Conservation (phyloP, 805 yeast genomes). For the Saccharomycopsis amapae region DNA sequence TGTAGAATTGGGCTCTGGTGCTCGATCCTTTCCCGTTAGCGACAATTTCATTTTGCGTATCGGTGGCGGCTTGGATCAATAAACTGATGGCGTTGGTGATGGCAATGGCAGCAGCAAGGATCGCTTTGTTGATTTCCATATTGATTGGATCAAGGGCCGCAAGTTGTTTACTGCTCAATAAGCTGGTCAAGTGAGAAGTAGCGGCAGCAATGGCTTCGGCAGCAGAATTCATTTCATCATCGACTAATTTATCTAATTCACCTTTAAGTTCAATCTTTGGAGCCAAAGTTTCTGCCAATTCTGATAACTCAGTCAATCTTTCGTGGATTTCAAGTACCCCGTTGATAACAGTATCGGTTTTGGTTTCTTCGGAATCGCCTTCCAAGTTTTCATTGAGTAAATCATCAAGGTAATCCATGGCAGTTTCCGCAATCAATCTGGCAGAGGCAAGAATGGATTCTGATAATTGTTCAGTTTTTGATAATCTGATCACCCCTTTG, state of each 20-base stretch:
- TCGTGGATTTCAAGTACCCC: constrained; percentile 70
- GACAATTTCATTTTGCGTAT: constrained; percentile 76
- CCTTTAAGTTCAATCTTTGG: constrained; percentile 36
- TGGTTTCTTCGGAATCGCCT: constrained; percentile 51
- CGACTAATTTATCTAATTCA: constrained; percentile 65
- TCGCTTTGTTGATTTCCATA: constrained; percentile 66
- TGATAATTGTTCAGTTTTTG: constrained; percentile 44
- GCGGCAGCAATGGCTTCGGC: constrained; percentile 66
- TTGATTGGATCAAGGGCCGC: constrained; percentile 50
- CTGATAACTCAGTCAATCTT: constrained; percentile 50
- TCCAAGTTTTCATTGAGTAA: constrained; percentile 47
- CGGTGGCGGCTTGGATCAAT: constrained; percentile 69
- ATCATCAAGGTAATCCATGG: constrained; percentile 48
- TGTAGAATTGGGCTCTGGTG: constrained; percentile 68
- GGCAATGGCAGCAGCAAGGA: constrained; percentile 70
- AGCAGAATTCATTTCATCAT: constrained; percentile 64
- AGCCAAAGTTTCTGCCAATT: constrained; percentile 50
- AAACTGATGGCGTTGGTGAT: constrained; percentile 71
- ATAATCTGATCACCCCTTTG: constrained; percentile 58
- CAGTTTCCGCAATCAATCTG: constrained; percentile 48
- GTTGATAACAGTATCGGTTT: constrained; percentile 69
- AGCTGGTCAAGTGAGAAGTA: constrained; percentile 45
- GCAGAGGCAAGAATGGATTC: constrained; percentile 44
- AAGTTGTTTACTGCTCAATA: constrained; percentile 43
- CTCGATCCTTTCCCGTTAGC: constrained; percentile 59